These are phyloP conservation scores for Piloderma croceum DNA, from an alignment of 768 basidiomycete genomes.

Conservation along the genomic window DNA sequence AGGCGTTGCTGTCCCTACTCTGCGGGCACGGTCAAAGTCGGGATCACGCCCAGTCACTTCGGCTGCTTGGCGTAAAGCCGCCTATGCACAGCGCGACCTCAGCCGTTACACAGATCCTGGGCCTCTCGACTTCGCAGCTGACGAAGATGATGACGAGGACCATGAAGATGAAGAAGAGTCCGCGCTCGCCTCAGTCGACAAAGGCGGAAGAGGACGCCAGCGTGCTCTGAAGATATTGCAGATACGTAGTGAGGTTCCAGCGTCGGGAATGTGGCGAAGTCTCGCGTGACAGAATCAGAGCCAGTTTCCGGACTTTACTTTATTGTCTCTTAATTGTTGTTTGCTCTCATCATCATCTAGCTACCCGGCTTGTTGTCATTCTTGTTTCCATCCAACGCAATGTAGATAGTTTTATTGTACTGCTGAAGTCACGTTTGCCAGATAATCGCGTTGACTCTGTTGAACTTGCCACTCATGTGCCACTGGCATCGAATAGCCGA, in stretches of 20 bases:
- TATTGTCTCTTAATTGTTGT: conserved; percentile 8
- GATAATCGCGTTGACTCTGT: too few species aligned
- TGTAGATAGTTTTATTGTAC: neutral
- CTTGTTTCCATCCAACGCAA: conserved; percentile 2
- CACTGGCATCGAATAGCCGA: too few species aligned
- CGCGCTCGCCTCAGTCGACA: conserved; percentile 23
- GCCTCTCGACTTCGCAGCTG: conserved; percentile 51
- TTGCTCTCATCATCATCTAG: conserved; percentile 26
- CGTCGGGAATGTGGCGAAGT: conserved; percentile 79
- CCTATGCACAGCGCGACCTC: conserved; percentile 67
- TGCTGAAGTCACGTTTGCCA: too few species aligned
- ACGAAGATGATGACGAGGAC: conserved; percentile 46
- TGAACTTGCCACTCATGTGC: too few species aligned
- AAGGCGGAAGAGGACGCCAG: conserved; percentile 46
- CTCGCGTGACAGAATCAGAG: conserved; percentile 40
- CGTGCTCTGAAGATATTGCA: conserved; percentile 67
- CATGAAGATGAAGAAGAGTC: conserved; percentile 27
- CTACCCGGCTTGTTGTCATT: conserved; percentile 21
- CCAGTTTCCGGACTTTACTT: conserved; percentile 1
- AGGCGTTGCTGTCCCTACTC: conserved; percentile 25
- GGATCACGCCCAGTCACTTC: conserved; percentile 30
- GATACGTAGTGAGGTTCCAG: conserved; percentile 61
- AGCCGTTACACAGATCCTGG: conserved; percentile 64
- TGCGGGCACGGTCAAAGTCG: conserved; percentile 11
- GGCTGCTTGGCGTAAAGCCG: conserved; percentile 49